Evolutionary conservation across 148 eudicot species (phyloP).

Genomic region (Silene latifolia): DNA sequence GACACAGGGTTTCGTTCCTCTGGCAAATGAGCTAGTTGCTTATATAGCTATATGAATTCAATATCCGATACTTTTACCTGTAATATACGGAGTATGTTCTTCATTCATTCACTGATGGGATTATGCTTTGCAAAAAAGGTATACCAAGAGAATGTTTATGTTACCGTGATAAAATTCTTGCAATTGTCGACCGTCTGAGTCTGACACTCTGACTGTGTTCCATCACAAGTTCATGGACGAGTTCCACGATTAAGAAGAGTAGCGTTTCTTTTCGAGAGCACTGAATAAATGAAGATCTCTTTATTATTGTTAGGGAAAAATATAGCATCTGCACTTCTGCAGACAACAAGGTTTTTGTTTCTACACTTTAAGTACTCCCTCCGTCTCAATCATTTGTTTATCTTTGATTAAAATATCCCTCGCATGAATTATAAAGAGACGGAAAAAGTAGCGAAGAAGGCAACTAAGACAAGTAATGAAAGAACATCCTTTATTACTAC

Average conservation of each 20-base stretch:
- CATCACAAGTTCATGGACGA: constrained; percentile 79
- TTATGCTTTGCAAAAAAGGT: constrained; percentile 46
- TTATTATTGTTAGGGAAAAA: background rate
- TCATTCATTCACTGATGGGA: background rate
- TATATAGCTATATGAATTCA: background rate
- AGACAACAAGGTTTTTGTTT: background rate
- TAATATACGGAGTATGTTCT: background rate
- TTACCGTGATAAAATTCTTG: constrained; percentile 72
- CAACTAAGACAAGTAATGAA: background rate
- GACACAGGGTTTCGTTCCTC: constrained; percentile 80
- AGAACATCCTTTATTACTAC: background rate
- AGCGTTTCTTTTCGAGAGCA: background rate
- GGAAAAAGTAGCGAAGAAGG: too few relatives aligned
- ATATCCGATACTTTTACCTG: background rate
- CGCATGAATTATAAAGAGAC: too few relatives aligned
- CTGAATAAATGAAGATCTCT: background rate
- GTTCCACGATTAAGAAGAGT: constrained; percentile 41
- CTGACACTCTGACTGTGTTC: constrained; percentile 62
- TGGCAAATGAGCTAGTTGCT: constrained; percentile 75
- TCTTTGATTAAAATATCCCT: too few relatives aligned
- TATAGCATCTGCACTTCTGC: background rate
- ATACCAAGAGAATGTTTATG: constrained; percentile 91
- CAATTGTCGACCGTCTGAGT: constrained; percentile 63
- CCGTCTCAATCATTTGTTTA: too few relatives aligned
- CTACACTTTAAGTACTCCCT: background rate